A percentile compares a stretch with the other conserved stretches of the same genome.
These are phyloP conservation scores for Aspergillus pseudoterreus DNA, from an alignment of 2,329 filamentous ascomycete genomes.

Conservation along the genomic window DNA sequence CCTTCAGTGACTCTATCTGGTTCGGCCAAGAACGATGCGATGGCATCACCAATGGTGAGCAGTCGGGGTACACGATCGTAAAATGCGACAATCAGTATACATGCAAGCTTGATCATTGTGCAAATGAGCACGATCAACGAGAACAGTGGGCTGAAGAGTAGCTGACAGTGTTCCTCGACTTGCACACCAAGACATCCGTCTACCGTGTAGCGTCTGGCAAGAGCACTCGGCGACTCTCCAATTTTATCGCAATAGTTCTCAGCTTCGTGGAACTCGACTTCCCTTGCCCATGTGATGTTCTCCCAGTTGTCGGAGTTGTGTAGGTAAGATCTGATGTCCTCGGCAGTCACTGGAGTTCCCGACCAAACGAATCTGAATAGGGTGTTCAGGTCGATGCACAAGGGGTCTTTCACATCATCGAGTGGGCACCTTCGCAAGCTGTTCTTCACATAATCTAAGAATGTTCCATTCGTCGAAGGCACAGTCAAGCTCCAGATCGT, in stretches of 20 bases:
- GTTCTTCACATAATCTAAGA: neutral
- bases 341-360: neutral
- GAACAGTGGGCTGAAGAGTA: conserved; percentile 3
- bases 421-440: neutral
- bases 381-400: neutral
- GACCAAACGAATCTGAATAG: neutral
- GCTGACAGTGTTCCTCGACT: neutral
- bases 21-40: conserved; percentile 15
- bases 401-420: neutral
- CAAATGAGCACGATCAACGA: neutral
- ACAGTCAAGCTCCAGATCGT: neutral
- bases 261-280: neutral
- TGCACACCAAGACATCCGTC: neutral
- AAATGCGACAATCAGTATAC: neutral
- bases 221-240: too few species aligned
- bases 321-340: neutral
- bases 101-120: neutral
- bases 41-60: conserved; percentile 19
- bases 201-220: neutral
- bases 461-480: neutral
- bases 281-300: neutral
- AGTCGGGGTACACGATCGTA: neutral
- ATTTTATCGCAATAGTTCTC: too few species aligned
- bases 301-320: neutral
- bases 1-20: conserved; percentile 1